Base-by-base conservation (phyloP, 495 filamentous ascomycete species). In the Trichoderma orchidacearum region DNA sequence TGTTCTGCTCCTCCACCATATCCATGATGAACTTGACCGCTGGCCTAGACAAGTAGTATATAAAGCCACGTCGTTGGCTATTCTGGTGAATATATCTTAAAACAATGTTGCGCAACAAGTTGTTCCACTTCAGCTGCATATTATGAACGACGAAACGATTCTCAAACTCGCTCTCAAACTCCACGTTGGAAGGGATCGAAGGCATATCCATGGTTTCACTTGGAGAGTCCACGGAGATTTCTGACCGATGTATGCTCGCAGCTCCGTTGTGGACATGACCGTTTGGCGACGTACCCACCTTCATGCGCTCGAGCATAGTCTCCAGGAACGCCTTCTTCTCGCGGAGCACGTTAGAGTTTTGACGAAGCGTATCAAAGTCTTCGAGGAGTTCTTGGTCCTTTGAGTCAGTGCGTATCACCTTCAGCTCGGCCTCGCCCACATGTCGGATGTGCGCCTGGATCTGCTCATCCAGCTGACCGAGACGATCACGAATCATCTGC, bases 131-230 rank as follows among this genome's bases (percentile, higher is more conserved):
- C 30, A 97, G 73, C 63, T 98, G 93, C 62, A 90, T 81, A 64
- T 97, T 98, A 74, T 98, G 93, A 25, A 97, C 85, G 61, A 97
- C 90, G 72, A 98, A 98, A 18, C 94, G 85, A 63, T 98, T 98
- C 69, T 94, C 94, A 79, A 96, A 98, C 68, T 96, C 90, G 67
- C 84, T 95, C 5, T 81, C 80, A 62, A 87, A 86, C 54, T 92
- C 87, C 18, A 82, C 78, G 7, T 75, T 68, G 1, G 77, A 75
- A n/a, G 73, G 69, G 8, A 71, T 67, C 45, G 76, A 72, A 55
- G 76, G 63, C 17, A 63, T 67, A 21, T 63, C 71, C n/a, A 61
- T 66, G 62, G 72, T 61, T 38, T 64, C 60, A 13, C 31, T 34
- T 4, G 23, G 23, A 1, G 30, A 13, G 35, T 71, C 69, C 30